These are phyloP conservation scores for Rhododendron ferrugineum DNA, from an alignment of 148 eudicot species.

Conservation along the genomic window DNA sequence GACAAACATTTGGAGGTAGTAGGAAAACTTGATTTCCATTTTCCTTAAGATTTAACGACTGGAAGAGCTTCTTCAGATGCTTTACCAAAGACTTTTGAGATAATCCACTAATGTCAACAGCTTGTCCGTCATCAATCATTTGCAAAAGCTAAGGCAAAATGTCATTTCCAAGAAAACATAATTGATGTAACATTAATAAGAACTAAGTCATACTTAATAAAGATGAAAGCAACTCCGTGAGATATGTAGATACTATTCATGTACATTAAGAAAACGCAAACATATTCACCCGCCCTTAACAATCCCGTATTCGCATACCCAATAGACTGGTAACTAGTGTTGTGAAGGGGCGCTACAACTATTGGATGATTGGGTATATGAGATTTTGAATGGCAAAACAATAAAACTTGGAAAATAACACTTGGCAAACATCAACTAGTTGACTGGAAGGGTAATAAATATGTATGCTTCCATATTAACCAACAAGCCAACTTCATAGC, in stretches of 20 bases:
- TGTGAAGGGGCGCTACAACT: not conserved
- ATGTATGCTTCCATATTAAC: not conserved
- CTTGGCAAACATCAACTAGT: not conserved
- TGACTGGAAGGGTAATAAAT: not conserved
- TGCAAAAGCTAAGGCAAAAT: conserved; percentile 54
- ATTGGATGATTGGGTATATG: not conserved
- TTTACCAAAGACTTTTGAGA: conserved; percentile 74
- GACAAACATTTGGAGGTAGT: conserved; percentile 56
- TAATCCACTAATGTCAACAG: conserved; percentile 86
- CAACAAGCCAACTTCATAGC: not conserved
- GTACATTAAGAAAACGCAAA: not conserved
- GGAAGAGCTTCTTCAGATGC: conserved; percentile 69
- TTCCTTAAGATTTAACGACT: conserved; percentile 72
- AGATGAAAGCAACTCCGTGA: not conserved
- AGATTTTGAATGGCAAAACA: not conserved
- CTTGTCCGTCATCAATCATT: conserved; percentile 95
- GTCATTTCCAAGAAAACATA: conserved; percentile 12
- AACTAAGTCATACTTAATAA: not conserved
- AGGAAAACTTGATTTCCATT: conserved; percentile 65
- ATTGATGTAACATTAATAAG: not conserved
- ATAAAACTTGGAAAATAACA: not conserved
- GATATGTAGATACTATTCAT: not conserved
- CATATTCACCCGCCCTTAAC: not conserved
- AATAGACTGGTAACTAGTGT: not conserved
- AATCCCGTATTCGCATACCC: not conserved